Conservation (phyloP, 2,329 filamentous ascomycete species). For the Penicillium sp. region DNA sequence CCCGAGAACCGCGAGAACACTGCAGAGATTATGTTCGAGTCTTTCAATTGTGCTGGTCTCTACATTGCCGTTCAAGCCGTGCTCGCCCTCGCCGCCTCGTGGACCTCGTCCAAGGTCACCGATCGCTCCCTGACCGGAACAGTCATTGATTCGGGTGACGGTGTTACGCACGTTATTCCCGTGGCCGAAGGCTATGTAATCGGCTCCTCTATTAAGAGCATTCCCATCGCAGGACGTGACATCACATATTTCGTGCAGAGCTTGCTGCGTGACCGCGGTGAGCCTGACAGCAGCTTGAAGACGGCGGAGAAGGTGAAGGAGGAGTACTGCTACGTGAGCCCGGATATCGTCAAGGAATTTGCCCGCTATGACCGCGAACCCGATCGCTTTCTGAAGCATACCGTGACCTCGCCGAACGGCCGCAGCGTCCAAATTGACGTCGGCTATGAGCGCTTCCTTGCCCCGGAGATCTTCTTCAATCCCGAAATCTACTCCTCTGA, state of each 20-base stretch:
- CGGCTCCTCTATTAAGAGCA: slow-evolving; percentile 97
- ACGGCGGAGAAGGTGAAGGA: slow-evolving; percentile 98
- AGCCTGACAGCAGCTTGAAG: slow-evolving; percentile 94
- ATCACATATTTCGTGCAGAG: slow-evolving; percentile 99
- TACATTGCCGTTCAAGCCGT: slow-evolving; percentile 99
- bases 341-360: slow-evolving; percentile 99
- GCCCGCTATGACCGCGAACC: slow-evolving; percentile 89
- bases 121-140: slow-evolving; percentile 94
- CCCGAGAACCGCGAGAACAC: slow-evolving; percentile 99
- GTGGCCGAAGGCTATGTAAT: slow-evolving; percentile 99
- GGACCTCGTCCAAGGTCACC: slow-evolving; percentile 97
- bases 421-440: slow-evolving; percentile 83
- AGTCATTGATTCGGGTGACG: slow-evolving; percentile 96
- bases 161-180: slow-evolving; percentile 97
- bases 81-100: slow-evolving; percentile 90
- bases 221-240: slow-evolving; percentile 94
- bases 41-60: slow-evolving; percentile 97
- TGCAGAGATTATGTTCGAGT: slow-evolving; percentile 99
- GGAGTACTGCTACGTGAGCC: slow-evolving; percentile 96
- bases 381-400: slow-evolving; percentile 84
- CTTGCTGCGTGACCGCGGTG: slow-evolving; percentile 87
- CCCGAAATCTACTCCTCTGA: slow-evolving; percentile 99
- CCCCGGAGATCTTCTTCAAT: slow-evolving; percentile 99
- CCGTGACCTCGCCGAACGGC: slow-evolving; percentile 79
- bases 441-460: slow-evolving; percentile 95